phyloP scores from a whole-genome alignment of 1,139 yeast species.

The Sugiyamaella sp. region DNA sequence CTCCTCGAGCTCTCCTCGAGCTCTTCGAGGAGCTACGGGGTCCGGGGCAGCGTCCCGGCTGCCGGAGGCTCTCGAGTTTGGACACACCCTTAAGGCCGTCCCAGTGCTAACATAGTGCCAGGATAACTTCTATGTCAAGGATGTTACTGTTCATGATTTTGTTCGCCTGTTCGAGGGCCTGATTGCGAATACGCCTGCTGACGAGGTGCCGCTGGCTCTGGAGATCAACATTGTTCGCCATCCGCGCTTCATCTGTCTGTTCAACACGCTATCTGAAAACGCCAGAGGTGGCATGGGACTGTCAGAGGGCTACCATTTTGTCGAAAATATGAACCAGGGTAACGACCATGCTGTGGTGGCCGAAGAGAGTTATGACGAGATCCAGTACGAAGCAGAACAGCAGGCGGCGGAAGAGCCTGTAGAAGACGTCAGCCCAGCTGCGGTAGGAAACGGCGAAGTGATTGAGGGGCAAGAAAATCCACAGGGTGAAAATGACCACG shows the following conservation, averaged over 20 bases:
- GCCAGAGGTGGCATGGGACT: constrained; percentile 33
- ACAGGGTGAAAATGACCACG: constrained; percentile 5
- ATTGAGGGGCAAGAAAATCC: not conserved
- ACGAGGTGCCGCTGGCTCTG: constrained; percentile 23
- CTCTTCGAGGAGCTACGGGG: too few relatives aligned
- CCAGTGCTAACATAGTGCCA: constrained; percentile 18
- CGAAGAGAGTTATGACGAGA: not conserved
- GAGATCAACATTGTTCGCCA: constrained; percentile 25
- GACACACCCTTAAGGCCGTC: too few relatives aligned
- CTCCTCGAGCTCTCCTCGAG: too few relatives aligned
- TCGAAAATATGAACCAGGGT: constrained; percentile 1
- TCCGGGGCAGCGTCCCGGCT: too few relatives aligned
- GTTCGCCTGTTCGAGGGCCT: constrained; percentile 29
- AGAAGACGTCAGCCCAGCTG: not conserved
- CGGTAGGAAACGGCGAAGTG: not conserved
- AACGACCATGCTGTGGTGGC: not conserved
- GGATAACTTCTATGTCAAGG: constrained; percentile 34
- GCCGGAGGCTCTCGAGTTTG: too few relatives aligned
- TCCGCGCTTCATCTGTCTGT: constrained; percentile 30
- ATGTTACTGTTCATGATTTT: constrained; percentile 32
- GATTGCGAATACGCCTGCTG: constrained; percentile 23
- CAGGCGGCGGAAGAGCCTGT: not conserved
- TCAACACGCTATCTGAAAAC: constrained; percentile 29
- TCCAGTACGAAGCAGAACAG: not conserved
- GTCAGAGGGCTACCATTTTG: constrained; percentile 17